A percentile compares a stretch with the other conserved stretches of the same genome.
Conservation (phyloP, 2,329 filamentous ascomycete species). For the Trichoderma lentiforme region DNA sequence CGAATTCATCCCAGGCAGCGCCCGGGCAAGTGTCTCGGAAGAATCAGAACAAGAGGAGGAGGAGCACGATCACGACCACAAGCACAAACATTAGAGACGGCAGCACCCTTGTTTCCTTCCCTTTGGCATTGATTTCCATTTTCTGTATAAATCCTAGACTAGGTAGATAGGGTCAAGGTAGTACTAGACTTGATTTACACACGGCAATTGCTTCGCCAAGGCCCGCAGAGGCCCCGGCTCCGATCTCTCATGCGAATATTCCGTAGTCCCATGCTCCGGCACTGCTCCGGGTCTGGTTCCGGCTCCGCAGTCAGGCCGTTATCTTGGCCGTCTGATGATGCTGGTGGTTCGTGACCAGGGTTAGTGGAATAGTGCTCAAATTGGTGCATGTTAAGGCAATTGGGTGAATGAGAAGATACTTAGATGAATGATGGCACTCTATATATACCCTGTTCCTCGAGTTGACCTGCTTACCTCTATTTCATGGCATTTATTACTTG, state of each 20-base stretch:
- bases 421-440: not conserved
- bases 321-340: not conserved
- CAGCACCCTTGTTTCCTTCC: not conserved
- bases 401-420: not conserved
- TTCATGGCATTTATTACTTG: not conserved
- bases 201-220: not conserved
- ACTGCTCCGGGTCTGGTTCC: not conserved
- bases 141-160: not conserved
- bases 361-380: not conserved
- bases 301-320: not conserved
- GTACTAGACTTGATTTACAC: conserved; percentile 2
- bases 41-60: conserved; percentile 38
- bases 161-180: not conserved
- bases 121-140: not conserved
- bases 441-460: not conserved
- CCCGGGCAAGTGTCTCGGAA: conserved; percentile 55
- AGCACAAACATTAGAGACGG: conserved; percentile 32
- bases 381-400: not conserved
- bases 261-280: not conserved
- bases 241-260: not conserved
- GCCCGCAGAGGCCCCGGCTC: not conserved
- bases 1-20: conserved; percentile 71
- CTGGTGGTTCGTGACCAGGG: not conserved
- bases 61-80: conserved; percentile 33
- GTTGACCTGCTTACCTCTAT: not conserved